Percentiles rank a stretch among this genome's conserved stretches.
Conservation (phyloP, 352 stramenopile species). For the Phytopythium delawarense region DNA sequence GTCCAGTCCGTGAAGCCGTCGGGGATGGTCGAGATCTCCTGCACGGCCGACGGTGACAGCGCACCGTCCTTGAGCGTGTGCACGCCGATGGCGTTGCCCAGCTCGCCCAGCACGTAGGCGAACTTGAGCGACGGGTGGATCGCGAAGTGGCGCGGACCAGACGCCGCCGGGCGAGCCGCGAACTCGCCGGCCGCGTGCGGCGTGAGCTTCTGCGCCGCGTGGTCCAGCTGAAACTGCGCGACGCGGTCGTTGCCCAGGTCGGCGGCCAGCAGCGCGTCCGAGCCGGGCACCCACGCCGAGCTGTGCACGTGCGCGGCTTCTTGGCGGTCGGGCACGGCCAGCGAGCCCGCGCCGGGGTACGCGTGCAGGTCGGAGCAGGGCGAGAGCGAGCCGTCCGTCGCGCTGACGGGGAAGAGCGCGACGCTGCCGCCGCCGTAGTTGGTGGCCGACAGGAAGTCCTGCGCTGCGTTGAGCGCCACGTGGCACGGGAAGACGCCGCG, state of each 20-base stretch:
- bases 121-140: slow-evolving; percentile 46
- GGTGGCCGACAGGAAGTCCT: slow-evolving; percentile 54
- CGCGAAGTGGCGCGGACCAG: slow-evolving; percentile 73
- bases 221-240: slow-evolving; percentile 55
- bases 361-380: slow-evolving; percentile 34
- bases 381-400: slow-evolving; percentile 42
- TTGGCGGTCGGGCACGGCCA: slow-evolving; percentile 54
- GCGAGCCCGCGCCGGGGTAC: slow-evolving; percentile 36
- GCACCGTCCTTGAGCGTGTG: slow-evolving; percentile 44
- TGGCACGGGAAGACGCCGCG: slow-evolving; percentile 59
- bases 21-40: slow-evolving; percentile 66
- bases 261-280: slow-evolving; percentile 35
- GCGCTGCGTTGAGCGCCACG: slow-evolving; percentile 36
- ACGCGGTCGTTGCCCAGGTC: slow-evolving; percentile 73
- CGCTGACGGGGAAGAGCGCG: slow-evolving; percentile 47
- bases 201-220: slow-evolving; percentile 28
- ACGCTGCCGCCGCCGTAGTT: slow-evolving; percentile 78
- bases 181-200: slow-evolving; percentile 32
- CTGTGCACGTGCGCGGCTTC: slow-evolving; percentile 78
- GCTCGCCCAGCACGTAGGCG: slow-evolving; percentile 68
- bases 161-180: slow-evolving; percentile 36
- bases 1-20: slow-evolving; percentile 26
- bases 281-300: slow-evolving; percentile 46
- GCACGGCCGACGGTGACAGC: slow-evolving; percentile 37
- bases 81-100: slow-evolving; percentile 63